Evolutionary conservation across 2,329 filamentous ascomycete genomes (phyloP).

Genomic region (Pseudogymnoascus sp.): DNA sequence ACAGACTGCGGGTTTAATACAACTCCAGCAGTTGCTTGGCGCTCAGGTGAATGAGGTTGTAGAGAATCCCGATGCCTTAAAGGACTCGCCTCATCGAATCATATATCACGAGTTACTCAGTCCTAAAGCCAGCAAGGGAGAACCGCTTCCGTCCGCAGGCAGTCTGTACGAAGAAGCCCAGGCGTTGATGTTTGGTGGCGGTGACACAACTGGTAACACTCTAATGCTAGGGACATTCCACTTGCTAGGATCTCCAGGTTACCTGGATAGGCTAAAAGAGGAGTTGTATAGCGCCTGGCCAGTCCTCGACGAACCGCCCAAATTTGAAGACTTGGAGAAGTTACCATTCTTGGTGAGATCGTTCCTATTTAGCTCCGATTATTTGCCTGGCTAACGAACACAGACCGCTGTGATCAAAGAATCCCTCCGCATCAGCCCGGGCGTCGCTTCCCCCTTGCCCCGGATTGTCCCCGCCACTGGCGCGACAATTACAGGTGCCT

Average conservation of each 20-base stretch:
- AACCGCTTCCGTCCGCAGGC: constrained; percentile 17
- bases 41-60: constrained; percentile 18
- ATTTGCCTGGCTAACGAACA: constrained; percentile 24
- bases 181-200: constrained; percentile 39
- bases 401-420: neutral
- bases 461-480: constrained; percentile 9
- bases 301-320: constrained; percentile 25
- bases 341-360: constrained; percentile 23
- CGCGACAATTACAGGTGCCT: neutral
- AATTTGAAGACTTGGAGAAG: constrained; percentile 30
- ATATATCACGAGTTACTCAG: constrained; percentile 32
- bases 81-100: constrained; percentile 26
- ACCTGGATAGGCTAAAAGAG: constrained; percentile 29
- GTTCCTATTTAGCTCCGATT: constrained; percentile 18
- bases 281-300: constrained; percentile 35
- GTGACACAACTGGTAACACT: constrained; percentile 37
- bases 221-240: constrained; percentile 36
- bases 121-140: constrained; percentile 24
- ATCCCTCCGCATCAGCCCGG: neutral
- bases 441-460: neutral
- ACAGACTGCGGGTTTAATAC: constrained; percentile 19
- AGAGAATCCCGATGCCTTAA: constrained; percentile 19
- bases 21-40: constrained; percentile 17
- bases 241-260: constrained; percentile 30
- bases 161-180: constrained; percentile 37